A percentile compares a stretch with the other conserved stretches of the same genome.
phyloP scores from a whole-genome alignment of 2,329 filamentous ascomycete species.

The Talaromyces verruculosus region DNA sequence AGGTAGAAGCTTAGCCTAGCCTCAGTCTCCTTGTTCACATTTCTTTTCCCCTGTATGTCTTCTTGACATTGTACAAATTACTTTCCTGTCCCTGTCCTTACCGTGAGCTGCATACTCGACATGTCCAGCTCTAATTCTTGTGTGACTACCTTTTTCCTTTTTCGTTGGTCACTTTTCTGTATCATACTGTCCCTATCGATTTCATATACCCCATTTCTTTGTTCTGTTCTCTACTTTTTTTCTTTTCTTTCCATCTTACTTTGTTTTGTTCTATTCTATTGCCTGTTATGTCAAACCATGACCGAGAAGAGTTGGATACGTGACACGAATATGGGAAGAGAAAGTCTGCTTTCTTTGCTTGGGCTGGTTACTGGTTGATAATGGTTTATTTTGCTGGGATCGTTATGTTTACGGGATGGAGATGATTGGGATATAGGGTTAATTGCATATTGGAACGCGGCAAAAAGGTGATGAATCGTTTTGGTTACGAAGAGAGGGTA shows the following conservation, averaged over 20 bases:
- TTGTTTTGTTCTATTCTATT: conserved; percentile 7
- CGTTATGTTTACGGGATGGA: neutral
- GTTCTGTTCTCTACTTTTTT: conserved; percentile 12
- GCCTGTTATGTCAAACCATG: neutral
- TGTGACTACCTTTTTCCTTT: neutral
- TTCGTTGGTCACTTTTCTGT: conserved; percentile 11
- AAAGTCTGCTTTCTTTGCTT: neutral
- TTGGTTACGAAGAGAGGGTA: neutral
- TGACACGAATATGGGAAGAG: conserved; percentile 2
- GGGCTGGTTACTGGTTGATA: neutral
- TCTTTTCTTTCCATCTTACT: conserved; percentile 3
- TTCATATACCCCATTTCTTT: conserved; percentile 12
- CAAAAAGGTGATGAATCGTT: neutral
- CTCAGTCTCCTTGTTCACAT: neutral
- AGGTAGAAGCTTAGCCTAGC: conserved; percentile 35
- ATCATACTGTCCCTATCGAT: conserved; percentile 22
- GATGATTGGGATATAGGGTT: neutral
- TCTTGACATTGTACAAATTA: neutral
- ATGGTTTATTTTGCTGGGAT: conserved; percentile 7
- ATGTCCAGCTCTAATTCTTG: neutral
- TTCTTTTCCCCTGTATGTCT: neutral
- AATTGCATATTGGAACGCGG: conserved; percentile 3
- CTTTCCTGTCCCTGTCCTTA: conserved; percentile 11
- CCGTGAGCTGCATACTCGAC: neutral
- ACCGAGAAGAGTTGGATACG: conserved; percentile 8